Percentiles rank a stretch among this genome's conserved stretches.
These are phyloP conservation scores for Sphagnum fallax DNA, from an alignment of 228 moss, liverwort and hornwort species.

Conservation along the genomic window DNA sequence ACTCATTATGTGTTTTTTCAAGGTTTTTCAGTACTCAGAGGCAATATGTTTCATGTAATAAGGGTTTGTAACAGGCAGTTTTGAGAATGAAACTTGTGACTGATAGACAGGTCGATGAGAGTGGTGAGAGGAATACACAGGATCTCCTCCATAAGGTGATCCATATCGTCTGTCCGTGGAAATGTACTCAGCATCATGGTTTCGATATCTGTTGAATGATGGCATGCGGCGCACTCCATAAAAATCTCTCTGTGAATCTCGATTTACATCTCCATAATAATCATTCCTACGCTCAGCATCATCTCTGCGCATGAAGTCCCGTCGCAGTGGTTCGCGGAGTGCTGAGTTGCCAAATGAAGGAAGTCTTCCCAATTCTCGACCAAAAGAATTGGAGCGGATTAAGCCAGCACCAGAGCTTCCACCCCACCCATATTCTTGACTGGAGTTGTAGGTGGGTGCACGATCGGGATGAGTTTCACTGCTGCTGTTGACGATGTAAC, in stretches of 20 bases:
- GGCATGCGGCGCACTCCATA: slow-evolving; percentile 37
- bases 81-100: slow-evolving; percentile 19
- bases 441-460: not conserved
- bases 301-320: slow-evolving; percentile 14
- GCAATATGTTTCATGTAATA: slow-evolving; percentile 28
- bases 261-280: not conserved
- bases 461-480: not conserved
- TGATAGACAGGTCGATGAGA: slow-evolving; percentile 14
- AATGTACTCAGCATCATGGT: slow-evolving; percentile 40
- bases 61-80: slow-evolving; percentile 25
- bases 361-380: slow-evolving; percentile 4
- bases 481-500: slow-evolving; percentile 13
- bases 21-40: slow-evolving; percentile 11
- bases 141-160: slow-evolving; percentile 7
- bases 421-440: slow-evolving; percentile 2
- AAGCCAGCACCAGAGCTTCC: slow-evolving; percentile 1
- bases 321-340: slow-evolving; percentile 18
- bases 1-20: no score
- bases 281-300: slow-evolving; percentile 7
- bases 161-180: slow-evolving; percentile 15
- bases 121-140: slow-evolving; percentile 6
- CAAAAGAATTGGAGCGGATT: slow-evolving; percentile 14
- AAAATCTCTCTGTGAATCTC: slow-evolving; percentile 23
- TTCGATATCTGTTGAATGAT: slow-evolving; percentile 31
- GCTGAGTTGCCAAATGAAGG: slow-evolving; percentile 14